Evolutionary conservation across 441 rosid genomes (phyloP).

Genomic region (Gossypium lobatum): DNA sequence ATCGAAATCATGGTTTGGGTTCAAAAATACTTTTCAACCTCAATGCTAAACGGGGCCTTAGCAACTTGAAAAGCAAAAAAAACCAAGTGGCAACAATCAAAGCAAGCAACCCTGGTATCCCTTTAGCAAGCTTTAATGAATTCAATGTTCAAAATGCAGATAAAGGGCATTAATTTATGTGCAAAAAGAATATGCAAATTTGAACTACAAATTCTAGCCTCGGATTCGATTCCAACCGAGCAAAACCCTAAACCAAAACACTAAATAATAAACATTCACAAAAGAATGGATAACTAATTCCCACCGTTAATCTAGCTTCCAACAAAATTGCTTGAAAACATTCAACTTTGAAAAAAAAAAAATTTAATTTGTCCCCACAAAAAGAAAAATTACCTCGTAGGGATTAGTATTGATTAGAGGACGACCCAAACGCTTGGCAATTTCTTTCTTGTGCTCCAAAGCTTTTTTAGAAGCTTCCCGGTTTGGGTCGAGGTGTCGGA

Average conservation of each 20-base stretch:
- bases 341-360: not conserved
- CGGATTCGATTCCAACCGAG: not conserved
- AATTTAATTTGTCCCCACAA: not conserved
- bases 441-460: slow-evolving; percentile 81
- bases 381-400: slow-evolving; percentile 47
- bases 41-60: too few relatives aligned
- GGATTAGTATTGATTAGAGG: slow-evolving; percentile 78
- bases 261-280: not conserved
- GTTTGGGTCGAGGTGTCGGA: slow-evolving; percentile 80
- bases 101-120: not conserved
- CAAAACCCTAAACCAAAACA: not conserved
- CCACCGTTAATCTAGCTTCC: not conserved
- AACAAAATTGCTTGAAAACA: not conserved
- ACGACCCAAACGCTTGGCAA: slow-evolving; percentile 82
- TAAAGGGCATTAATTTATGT: not conserved
- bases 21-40: too few relatives aligned
- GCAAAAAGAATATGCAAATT: not conserved
- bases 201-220: not conserved
- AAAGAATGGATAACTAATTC: not conserved
- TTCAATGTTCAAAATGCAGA: not conserved
- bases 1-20: too few relatives aligned
- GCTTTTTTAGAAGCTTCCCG: slow-evolving; percentile 85
- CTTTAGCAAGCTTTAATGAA: not conserved
- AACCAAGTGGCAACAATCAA: not conserved
- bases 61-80: not conserved